phyloP scores from a whole-genome alignment of 306 rosid genomes.

The Medicago lupulina region DNA sequence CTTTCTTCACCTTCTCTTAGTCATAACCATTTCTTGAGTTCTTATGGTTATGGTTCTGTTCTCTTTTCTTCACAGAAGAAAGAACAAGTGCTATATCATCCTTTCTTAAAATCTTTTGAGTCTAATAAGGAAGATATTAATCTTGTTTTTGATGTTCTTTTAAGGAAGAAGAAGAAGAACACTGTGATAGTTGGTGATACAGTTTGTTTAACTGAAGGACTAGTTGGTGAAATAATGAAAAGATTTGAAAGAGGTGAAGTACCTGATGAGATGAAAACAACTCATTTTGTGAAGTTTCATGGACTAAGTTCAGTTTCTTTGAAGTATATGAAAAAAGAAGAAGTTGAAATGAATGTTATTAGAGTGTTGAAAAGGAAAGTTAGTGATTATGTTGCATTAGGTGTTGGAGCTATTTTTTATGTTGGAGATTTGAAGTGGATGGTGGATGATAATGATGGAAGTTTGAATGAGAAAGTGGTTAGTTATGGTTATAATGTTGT shows the following conservation, averaged over 20 bases:
- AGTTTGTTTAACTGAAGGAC: constrained; percentile 59
- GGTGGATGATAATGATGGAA: constrained; percentile 31
- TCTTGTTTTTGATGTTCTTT: constrained; percentile 61
- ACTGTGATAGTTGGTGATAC: constrained; percentile 85
- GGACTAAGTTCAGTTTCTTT: constrained; percentile 53
- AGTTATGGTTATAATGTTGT: constrained; percentile 46
- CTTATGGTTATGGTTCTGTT: constrained; percentile 44
- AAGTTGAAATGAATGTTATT: constrained; percentile 60
- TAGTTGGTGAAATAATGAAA: constrained; percentile 64
- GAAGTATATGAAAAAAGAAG: constrained; percentile 73
- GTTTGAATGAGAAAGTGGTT: constrained; percentile 26
- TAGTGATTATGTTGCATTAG: constrained; percentile 44
- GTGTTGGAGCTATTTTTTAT: constrained; percentile 62
- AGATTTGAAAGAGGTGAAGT: constrained; percentile 72
- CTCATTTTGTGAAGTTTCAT: constrained; percentile 60
- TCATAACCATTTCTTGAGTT: constrained; percentile 52
- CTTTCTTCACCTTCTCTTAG: constrained; percentile 73
- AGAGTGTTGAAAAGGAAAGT: constrained; percentile 63
- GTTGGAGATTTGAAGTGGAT: constrained; percentile 86
- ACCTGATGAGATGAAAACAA: constrained; percentile 68
- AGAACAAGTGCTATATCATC: constrained; percentile 8
- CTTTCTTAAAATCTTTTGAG: background rate
- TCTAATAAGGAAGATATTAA: background rate
- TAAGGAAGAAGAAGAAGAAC: constrained; percentile 68
- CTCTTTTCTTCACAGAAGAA: constrained; percentile 69